phyloP scores from a whole-genome alignment of 306 rosid genomes.

The Ormosia semicastrata region DNA sequence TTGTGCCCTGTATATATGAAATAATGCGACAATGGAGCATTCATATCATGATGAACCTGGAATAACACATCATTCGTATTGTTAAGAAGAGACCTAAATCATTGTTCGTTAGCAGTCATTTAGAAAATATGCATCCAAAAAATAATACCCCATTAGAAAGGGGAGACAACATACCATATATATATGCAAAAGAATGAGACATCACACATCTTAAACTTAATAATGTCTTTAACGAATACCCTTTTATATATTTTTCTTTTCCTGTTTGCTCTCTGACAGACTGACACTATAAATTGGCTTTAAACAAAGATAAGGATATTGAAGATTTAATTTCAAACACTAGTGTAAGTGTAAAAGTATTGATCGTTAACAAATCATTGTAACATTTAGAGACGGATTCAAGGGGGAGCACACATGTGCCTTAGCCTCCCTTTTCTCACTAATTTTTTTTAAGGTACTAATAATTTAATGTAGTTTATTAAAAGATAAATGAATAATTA shows the following conservation, averaged over 20 bases:
- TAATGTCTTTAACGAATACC: neutral
- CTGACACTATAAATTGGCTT: neutral
- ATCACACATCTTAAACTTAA: neutral
- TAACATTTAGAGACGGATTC: too few species aligned
- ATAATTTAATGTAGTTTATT: too few species aligned
- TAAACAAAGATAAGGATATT: neutral
- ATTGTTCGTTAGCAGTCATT: too few species aligned
- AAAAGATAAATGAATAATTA: too few species aligned
- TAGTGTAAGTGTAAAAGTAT: neutral
- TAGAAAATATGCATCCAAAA: neutral
- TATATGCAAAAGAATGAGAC: neutral
- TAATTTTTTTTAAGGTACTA: too few species aligned
- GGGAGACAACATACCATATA: neutral
- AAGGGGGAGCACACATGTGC: too few species aligned
- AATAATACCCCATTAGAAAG: neutral
- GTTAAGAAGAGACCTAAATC: conserved; percentile 26
- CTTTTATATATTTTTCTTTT: neutral
- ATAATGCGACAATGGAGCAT: conserved; percentile 88
- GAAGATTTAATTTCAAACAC: neutral
- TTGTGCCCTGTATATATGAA: conserved; percentile 98
- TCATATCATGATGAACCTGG: conserved; percentile 96
- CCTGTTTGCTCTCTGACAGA: neutral
- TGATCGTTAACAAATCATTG: neutral
- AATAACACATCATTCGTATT: conserved; percentile 24
- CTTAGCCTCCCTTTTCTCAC: too few species aligned